Base-by-base conservation (phyloP, 2,329 filamentous ascomycete genomes). In the Sclerotinia nivalis region DNA sequence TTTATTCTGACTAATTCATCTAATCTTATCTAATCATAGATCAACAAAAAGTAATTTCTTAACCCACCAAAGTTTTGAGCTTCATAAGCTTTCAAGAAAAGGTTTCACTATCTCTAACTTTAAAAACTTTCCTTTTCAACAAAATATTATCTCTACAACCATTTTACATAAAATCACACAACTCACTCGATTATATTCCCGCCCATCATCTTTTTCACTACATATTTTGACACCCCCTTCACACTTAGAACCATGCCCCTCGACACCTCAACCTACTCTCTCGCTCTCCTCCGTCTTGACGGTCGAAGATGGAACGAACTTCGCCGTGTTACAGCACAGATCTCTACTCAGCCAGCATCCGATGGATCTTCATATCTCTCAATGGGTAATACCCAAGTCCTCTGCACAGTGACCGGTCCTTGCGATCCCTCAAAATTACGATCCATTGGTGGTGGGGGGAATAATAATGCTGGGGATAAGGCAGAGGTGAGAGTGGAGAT, bases 281-380 rank as follows among this genome's bases (percentile, higher is more conserved):
- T 97, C 72, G 93, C 93, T 72, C 91, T 96, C 68, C 86, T 94
- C 72, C 91, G 91, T 78, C 89, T 93, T 74, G 95, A 91, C 78
- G 91, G 92, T 72, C 90, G 96, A 72, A 89, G 96, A 76, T 99
- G 96, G 96, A 98, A 99, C 83, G 96, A 99, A 81, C 88, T 99
- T 52, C 93, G 96, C 40, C 89, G 93, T 10, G 87, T 97, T 65
- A 89, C 93, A 78, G 95, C 92, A 61, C 92, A 96, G 81, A 93
- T 99, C 78, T 92, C 91, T 72, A 97, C 93, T 1, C 96, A 97
- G 81, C 91, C 94, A 71, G 91, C 94, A 64, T 93, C 94, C 69
- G 96, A 98, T 76, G 96, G 96, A 49, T 97, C 92, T 58, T 93
- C 91, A 72, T 97, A 97, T 81, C 88, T 98, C 71, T 93, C 97